Evolutionary conservation across 2,329 filamentous ascomycete species (phyloP).

Genomic region (Huntiella savannae): DNA sequence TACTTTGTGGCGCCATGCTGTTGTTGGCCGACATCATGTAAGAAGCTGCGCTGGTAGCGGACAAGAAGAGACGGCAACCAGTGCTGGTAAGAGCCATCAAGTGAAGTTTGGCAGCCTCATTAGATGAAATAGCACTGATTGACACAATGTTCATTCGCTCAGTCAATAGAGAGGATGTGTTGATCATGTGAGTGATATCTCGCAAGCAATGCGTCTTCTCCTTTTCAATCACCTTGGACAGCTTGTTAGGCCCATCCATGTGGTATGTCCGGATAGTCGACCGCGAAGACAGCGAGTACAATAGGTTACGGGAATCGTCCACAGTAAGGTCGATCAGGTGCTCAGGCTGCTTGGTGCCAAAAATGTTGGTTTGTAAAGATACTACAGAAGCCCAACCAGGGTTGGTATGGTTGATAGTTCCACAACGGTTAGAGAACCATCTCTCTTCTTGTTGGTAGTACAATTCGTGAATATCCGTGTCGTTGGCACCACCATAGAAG

Average conservation of each 20-base stretch:
- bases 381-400: slow-evolving; percentile 50
- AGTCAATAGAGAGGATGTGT: slow-evolving; percentile 50
- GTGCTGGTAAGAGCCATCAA: slow-evolving; percentile 80
- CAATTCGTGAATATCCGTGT: slow-evolving; percentile 82
- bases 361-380: slow-evolving; percentile 29
- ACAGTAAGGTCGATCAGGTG: slow-evolving; percentile 62
- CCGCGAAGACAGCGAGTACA: slow-evolving; percentile 77
- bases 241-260: slow-evolving; percentile 46
- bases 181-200: slow-evolving; percentile 74
- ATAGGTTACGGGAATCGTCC: slow-evolving; percentile 69
- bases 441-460: slow-evolving; percentile 94
- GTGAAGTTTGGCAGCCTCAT: slow-evolving; percentile 66
- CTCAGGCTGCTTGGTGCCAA: slow-evolving; percentile 35
- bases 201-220: slow-evolving; percentile 39
- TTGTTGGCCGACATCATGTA: slow-evolving; percentile 42
- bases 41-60: slow-evolving; percentile 60
- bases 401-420: slow-evolving; percentile 74
- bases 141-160: slow-evolving; percentile 57
- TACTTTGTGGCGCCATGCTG: slow-evolving; percentile 61
- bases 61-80: slow-evolving; percentile 81
- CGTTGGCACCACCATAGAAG: slow-evolving; percentile 67
- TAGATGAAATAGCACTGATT: slow-evolving; percentile 64
- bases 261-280: slow-evolving; percentile 87
- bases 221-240: slow-evolving; percentile 48
- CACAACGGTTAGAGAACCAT: slow-evolving; percentile 81